phyloP scores from a whole-genome alignment of 495 filamentous ascomycete species.

The Penicillium canescens region DNA sequence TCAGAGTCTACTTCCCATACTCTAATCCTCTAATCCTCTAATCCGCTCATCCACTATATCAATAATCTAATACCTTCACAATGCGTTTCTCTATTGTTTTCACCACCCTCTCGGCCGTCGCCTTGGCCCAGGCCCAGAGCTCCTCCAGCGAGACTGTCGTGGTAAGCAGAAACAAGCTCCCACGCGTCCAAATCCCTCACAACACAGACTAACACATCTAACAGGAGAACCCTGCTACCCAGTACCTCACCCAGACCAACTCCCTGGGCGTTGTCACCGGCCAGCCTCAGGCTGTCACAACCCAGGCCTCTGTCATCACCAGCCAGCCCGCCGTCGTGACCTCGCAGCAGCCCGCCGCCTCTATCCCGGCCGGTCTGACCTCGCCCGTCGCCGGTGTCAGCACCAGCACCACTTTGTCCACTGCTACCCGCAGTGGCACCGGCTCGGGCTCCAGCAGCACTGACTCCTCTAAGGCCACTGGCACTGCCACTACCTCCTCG shows the following conservation, averaged over 20 bases:
- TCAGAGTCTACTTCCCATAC: slow-evolving; percentile 1
- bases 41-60: background rate
- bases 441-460: slow-evolving; percentile 15
- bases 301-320: slow-evolving; percentile 39
- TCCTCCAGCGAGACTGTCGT: slow-evolving; percentile 8
- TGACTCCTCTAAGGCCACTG: slow-evolving; percentile 14
- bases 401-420: slow-evolving; percentile 15
- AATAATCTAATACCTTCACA: slow-evolving; percentile 17
- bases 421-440: slow-evolving; percentile 10
- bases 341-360: slow-evolving; percentile 40
- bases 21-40: background rate
- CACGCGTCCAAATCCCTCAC: background rate
- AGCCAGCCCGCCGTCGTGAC: slow-evolving; percentile 45
- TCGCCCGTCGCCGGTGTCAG: slow-evolving; percentile 24
- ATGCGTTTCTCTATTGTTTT: slow-evolving; percentile 45
- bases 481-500: slow-evolving; percentile 1
- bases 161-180: slow-evolving; percentile 19
- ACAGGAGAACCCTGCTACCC: slow-evolving; percentile 39
- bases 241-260: slow-evolving; percentile 52
- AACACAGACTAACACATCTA: background rate
- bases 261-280: slow-evolving; percentile 58
- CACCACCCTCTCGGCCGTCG: slow-evolving; percentile 44
- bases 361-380: slow-evolving; percentile 50
- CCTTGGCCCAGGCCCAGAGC: slow-evolving; percentile 29
- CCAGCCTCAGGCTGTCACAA: slow-evolving; percentile 36